Percentiles rank a stretch among this genome's conserved stretches.
Evolutionary conservation across 306 rosid species (phyloP).

Genomic region (Trifolium subterraneum): DNA sequence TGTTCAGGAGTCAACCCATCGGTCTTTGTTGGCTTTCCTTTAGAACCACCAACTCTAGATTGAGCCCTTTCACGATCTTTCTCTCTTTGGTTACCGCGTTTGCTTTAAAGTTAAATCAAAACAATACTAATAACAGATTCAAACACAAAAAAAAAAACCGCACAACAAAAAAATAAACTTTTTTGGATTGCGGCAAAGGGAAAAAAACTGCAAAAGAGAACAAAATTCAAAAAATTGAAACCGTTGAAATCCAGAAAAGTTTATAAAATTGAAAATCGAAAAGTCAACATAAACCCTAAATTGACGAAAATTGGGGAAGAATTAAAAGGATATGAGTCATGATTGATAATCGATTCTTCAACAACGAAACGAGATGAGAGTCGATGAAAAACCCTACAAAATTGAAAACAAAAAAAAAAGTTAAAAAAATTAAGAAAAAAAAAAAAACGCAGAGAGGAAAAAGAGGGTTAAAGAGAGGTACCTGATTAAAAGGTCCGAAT

Average conservation of each 20-base stretch:
- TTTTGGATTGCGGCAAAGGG: conserved; percentile 1
- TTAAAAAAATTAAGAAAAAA: neutral
- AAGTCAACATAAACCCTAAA: conserved; percentile 39
- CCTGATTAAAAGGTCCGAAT: conserved; percentile 22
- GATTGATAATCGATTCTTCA: conserved; percentile 42
- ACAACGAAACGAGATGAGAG: conserved; percentile 47
- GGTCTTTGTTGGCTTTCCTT: conserved; percentile 47
- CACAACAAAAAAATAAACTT: neutral
- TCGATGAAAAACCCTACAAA: conserved; percentile 45
- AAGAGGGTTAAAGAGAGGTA: neutral
- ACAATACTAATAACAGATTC: conserved; percentile 18
- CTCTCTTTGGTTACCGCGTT: conserved; percentile 83
- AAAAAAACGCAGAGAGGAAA: neutral
- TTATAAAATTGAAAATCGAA: neutral
- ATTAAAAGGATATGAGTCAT: conserved; percentile 83
- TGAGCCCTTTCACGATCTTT: conserved; percentile 79
- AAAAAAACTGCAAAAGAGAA: neutral
- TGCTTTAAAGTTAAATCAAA: conserved; percentile 61
- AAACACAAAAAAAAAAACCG: neutral
- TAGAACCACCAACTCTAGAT: conserved; percentile 51
- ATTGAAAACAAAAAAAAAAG: neutral
- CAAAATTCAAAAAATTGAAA: neutral
- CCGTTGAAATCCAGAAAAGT: neutral
- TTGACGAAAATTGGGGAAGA: neutral
- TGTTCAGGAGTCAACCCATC: conserved; percentile 87